A percentile compares a stretch with the other conserved stretches of the same genome.
Evolutionary conservation across 108 stramenopile species (phyloP).

Genomic region (Nitzschia putrida): DNA sequence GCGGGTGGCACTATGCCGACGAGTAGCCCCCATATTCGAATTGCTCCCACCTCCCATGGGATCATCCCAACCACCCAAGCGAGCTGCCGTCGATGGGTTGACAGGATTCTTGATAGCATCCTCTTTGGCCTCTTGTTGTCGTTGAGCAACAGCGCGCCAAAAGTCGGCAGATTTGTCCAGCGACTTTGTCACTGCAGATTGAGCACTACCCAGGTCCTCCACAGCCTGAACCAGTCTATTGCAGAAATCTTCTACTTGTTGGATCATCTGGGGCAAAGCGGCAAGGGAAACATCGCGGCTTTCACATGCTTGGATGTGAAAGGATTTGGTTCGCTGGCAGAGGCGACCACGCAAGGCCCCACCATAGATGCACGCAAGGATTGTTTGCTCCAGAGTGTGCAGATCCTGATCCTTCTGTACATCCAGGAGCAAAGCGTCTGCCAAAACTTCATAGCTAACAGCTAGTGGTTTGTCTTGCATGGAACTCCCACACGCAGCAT

Average conservation of each 20-base stretch:
- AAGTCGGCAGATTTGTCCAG: slow-evolving; percentile 5
- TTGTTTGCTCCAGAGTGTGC: slow-evolving; percentile 38
- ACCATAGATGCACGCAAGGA: slow-evolving; percentile 46
- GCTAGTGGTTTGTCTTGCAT: no score
- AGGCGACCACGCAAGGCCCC: slow-evolving; percentile 38
- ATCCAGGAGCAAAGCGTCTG: slow-evolving; percentile 18
- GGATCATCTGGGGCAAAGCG: slow-evolving; percentile 4
- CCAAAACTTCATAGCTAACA: slow-evolving; percentile 28
- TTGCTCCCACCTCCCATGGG: slow-evolving; percentile 10
- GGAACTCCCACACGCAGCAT: background rate
- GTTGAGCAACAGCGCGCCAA: slow-evolving; percentile 9
- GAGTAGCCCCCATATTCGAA: background rate
- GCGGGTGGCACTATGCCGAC: slow-evolving; percentile 11
- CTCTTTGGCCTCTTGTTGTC: background rate
- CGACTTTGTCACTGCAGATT: slow-evolving; percentile 1
- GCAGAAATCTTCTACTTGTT: slow-evolving; percentile 1
- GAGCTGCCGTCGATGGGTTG: background rate
- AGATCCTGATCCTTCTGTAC: background rate
- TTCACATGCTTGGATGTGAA: slow-evolving; percentile 5
- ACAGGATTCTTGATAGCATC: background rate
- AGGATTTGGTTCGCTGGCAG: slow-evolving; percentile 35
- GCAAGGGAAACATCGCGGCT: slow-evolving; percentile 8
- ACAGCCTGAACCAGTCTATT: background rate
- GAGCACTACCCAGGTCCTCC: background rate
- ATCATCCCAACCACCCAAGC: slow-evolving; percentile 10